A percentile compares a stretch with the other conserved stretches of the same genome.
Evolutionary conservation across 2,329 filamentous ascomycete species (phyloP).

Genomic region (Alternaria incomplexa): DNA sequence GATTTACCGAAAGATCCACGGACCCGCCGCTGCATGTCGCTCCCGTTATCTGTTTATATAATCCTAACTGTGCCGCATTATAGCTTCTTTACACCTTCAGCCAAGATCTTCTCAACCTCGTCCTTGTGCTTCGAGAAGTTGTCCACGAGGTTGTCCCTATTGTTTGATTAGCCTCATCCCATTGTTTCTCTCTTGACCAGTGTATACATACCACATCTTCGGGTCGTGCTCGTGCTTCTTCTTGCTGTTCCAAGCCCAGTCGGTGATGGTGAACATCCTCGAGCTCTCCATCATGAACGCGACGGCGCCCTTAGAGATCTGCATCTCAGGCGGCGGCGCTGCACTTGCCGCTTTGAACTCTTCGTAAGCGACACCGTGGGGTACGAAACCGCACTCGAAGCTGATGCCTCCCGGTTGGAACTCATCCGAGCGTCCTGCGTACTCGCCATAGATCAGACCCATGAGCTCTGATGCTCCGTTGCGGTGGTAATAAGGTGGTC

Average conservation of each 20-base stretch:
- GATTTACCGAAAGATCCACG: background rate
- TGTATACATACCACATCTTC: conserved; percentile 53
- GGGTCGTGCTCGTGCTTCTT: conserved; percentile 57
- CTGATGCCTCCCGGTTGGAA: conserved; percentile 68
- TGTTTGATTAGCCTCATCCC: conserved; percentile 1
- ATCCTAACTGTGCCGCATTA: background rate
- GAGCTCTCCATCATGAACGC: conserved; percentile 69
- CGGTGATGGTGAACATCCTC: conserved; percentile 44
- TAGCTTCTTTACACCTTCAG: conserved; percentile 37
- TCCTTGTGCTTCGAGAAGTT: conserved; percentile 58
- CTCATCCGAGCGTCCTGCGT: conserved; percentile 57
- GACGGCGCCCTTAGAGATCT: conserved; percentile 60
- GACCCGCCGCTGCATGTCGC: background rate
- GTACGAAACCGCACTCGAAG: conserved; percentile 74
- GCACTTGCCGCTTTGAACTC: conserved; percentile 62
- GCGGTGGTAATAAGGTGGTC: conserved; percentile 66
- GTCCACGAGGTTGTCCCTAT: conserved; percentile 57
- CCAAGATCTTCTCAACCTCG: conserved; percentile 55
- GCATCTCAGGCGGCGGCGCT: conserved; percentile 51
- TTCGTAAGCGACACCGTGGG: conserved; percentile 66
- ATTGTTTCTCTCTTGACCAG: background rate
- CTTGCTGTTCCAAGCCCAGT: conserved; percentile 45
- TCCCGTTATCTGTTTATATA: background rate
- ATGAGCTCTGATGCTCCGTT: conserved; percentile 72
- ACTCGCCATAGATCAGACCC: conserved; percentile 67